These are phyloP conservation scores for Boletales sp. DNA, from an alignment of 768 basidiomycete genomes.

Conservation along the genomic window DNA sequence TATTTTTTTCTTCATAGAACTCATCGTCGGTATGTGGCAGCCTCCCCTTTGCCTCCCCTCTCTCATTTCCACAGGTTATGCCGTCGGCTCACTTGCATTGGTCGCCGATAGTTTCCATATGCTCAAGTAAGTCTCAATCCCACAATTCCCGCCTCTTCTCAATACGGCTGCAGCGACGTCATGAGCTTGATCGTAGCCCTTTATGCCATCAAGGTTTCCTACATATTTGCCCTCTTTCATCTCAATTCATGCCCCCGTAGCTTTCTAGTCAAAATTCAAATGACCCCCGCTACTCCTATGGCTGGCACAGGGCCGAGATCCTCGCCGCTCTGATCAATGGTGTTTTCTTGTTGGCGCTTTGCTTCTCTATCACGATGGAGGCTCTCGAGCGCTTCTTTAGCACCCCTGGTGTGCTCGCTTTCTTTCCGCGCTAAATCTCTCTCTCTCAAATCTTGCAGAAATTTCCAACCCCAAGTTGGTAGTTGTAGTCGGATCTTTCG, in stretches of 20 bases:
- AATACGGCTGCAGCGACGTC: constrained; percentile 68
- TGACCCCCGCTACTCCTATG: constrained; percentile 87
- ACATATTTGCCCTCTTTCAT: constrained; percentile 1
- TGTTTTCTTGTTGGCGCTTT: constrained; percentile 93
- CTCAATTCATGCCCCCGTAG: constrained; percentile 34
- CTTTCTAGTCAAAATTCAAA: constrained; percentile 56
- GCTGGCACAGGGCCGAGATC: constrained; percentile 99
- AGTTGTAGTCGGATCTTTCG: constrained; percentile 85
- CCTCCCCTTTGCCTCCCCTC: constrained; percentile 5
- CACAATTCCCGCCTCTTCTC: constrained; percentile 6
- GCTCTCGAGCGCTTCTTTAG: constrained; percentile 88
- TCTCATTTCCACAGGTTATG: constrained; percentile 61
- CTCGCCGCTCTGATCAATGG: constrained; percentile 94
- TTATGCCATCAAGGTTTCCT: constrained; percentile 80
- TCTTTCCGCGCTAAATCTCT: constrained; percentile 1
- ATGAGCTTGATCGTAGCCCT: constrained; percentile 93
- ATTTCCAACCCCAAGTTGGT: constrained; percentile 86
- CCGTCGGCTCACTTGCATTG: constrained; percentile 92
- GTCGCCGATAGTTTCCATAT: constrained; percentile 98
- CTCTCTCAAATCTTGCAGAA: constrained; percentile 44
- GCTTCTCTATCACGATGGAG: constrained; percentile 93
- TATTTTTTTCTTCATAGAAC: constrained; percentile 82
- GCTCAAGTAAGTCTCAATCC: constrained; percentile 72
- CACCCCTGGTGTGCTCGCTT: constrained; percentile 55
- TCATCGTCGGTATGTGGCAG: constrained; percentile 60